Evolutionary conservation across 1,139 yeast species (phyloP).

Genomic region (Keqinozyma sinolaborantium): DNA sequence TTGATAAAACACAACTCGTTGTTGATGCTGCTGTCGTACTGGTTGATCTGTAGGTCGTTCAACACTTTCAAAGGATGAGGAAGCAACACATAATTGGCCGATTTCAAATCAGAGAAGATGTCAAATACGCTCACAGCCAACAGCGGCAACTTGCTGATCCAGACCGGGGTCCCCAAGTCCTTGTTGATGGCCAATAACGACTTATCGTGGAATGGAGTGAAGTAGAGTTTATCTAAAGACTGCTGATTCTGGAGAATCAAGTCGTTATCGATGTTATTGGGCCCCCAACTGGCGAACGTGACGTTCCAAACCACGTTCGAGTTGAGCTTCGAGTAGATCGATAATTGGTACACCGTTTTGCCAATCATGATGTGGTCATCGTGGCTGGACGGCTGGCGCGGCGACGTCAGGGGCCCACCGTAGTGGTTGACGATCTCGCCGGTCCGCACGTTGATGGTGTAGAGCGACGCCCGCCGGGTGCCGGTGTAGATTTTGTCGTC

Average conservation of each 20-base stretch:
- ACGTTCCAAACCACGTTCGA: conserved; percentile 79
- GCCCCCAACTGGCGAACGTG: conserved; percentile 89
- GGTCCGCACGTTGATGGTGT: conserved; percentile 66
- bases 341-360: conserved; percentile 44
- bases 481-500: conserved; percentile 94
- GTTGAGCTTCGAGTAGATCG: conserved; percentile 50
- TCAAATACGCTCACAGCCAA: conserved; percentile 75
- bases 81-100: conserved; percentile 40
- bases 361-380: conserved; percentile 44
- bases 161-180: conserved; percentile 63
- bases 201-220: conserved; percentile 81
- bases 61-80: conserved; percentile 63
- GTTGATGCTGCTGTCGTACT: conserved; percentile 22
- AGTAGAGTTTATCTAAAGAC: conserved; percentile 67
- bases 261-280: conserved; percentile 79
- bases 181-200: conserved; percentile 66
- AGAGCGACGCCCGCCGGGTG: conserved; percentile 69
- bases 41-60: conserved; percentile 27
- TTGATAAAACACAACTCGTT: conserved; percentile 57
- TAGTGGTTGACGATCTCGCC: conserved; percentile 76
- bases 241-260: conserved; percentile 48
- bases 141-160: conserved; percentile 71
- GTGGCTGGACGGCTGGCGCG: conserved; percentile 5
- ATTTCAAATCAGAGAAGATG: conserved; percentile 37
- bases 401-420: conserved; percentile 44